phyloP scores from a whole-genome alignment of 139 green algal genomes.

The Spirogloea muscicola region DNA sequence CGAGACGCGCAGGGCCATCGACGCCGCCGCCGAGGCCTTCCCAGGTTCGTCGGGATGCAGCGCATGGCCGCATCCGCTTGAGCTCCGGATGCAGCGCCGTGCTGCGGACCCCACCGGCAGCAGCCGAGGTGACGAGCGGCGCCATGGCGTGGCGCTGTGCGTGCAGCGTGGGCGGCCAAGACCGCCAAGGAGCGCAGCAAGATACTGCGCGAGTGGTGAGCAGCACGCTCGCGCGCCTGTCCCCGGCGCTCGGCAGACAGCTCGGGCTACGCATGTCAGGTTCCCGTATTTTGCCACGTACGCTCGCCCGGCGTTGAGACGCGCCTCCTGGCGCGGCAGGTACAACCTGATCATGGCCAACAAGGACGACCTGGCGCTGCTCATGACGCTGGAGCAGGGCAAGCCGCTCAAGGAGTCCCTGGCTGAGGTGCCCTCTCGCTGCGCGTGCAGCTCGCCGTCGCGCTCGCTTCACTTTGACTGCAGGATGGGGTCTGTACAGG shows the following conservation, averaged over 20 bases:
- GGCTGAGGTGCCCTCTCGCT: conserved; percentile 61
- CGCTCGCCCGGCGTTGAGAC: neutral
- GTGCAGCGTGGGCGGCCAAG: neutral
- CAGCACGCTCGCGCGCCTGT: neutral
- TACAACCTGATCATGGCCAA: conserved; percentile 67
- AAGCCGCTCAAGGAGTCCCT: conserved; percentile 87
- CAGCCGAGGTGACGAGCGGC: neutral
- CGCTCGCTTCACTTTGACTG: neutral
- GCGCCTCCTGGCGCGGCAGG: conserved; percentile 57
- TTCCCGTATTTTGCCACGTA: neutral
- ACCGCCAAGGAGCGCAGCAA: conserved; percentile 16
- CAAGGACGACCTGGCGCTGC: conserved; percentile 72
- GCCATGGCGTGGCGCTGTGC: neutral
- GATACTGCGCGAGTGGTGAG: conserved; percentile 25
- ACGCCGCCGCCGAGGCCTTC: conserved; percentile 10
- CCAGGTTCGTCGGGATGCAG: neutral
- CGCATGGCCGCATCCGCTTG: neutral
- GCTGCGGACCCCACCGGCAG: no score
- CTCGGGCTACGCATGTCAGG: neutral
- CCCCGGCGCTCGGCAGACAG: neutral
- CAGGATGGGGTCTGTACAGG: neutral
- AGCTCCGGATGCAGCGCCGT: no score
- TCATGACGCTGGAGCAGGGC: conserved; percentile 92
- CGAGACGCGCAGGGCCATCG: conserved; percentile 17
- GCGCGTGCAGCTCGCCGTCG: neutral